A percentile compares a stretch with the other conserved stretches of the same genome.
Evolutionary conservation across 352 stramenopile species (phyloP).

Genomic region (Phytophthora aleatoria): DNA sequence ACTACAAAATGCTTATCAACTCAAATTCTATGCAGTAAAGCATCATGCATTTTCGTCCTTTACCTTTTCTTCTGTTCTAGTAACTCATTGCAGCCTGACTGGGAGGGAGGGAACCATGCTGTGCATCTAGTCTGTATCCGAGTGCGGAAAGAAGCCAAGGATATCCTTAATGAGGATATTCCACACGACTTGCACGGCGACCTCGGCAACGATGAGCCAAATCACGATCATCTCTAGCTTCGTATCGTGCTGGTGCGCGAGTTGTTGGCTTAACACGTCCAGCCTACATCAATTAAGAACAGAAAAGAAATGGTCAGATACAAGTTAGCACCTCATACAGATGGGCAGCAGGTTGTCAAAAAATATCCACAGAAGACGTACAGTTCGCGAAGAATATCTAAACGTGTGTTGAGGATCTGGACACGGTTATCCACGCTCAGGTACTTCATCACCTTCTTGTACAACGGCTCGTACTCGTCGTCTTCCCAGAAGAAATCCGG

Average conservation of each 20-base stretch:
- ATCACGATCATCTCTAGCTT: conserved; percentile 95
- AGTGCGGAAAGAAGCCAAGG: conserved; percentile 82
- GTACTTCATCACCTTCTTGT: conserved; percentile 93
- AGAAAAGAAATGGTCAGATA: neutral
- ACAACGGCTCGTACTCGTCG: conserved; percentile 92
- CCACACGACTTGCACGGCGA: conserved; percentile 89
- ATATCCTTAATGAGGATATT: conserved; percentile 92
- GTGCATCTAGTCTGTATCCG: conserved; percentile 45
- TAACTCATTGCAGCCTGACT: neutral
- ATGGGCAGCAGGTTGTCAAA: too few species aligned
- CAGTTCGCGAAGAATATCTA: conserved; percentile 93
- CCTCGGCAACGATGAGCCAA: conserved; percentile 92
- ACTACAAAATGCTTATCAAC: neutral
- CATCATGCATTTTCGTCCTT: conserved; percentile 16
- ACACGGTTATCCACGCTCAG: conserved; percentile 92
- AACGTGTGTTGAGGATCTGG: conserved; percentile 93
- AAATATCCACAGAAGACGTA: conserved; percentile 32
- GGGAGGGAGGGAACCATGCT: neutral
- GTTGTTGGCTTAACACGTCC: conserved; percentile 91
- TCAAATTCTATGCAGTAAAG: conserved; percentile 14
- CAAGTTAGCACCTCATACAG: too few species aligned
- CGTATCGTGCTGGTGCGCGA: conserved; percentile 89
- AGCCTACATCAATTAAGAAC: conserved; percentile 49
- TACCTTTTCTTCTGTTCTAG: conserved; percentile 2
- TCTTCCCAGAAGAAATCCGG: conserved; percentile 96